Base-by-base conservation (phyloP, 2,329 filamentous ascomycete genomes). In the Epicoccum sorghinum region DNA sequence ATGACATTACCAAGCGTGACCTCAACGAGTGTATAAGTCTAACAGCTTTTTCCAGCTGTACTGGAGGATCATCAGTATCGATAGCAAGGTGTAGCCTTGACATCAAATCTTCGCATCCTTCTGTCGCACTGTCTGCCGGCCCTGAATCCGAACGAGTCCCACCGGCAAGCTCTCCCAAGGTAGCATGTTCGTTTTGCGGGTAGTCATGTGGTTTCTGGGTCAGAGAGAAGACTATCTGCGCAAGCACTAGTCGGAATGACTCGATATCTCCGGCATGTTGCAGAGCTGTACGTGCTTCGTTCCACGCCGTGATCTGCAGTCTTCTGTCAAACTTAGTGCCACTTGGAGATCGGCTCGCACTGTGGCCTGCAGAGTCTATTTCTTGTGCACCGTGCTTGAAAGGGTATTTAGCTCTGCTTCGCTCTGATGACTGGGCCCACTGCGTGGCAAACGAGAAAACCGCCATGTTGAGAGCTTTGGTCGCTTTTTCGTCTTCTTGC, bases 381-480 rank as follows among this genome's bases (percentile, higher is more conserved):
- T 12, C 57, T 8, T 38, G 42, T 2, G 54, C 52, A 14, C 51
- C 54, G 22, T 57, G 60, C 27, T 63, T 54, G 58, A 67, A 71
- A 4, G 71, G 68, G 52, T 73, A 73, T 29, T 62, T 68, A 6
- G 62, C 58, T 39, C 56, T 65, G 48, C 64, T 66, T 52, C 64
- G 60, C 39, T 64, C 51, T 24, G 66, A 66, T 4, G 66, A 66
- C 25, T 71, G 70, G 2, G 69, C 67, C 79, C 82, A 83, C 57
- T 83, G 81, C 0, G 80, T 78, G 4, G 81, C 79, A 64, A 83
- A 83, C 0, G 82, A 78, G 72, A 82, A 79, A 42, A 83, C 81
- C 3, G 77, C 75, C 3, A 79, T 65, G 45, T 83, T 77, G 8
- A 84, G 64, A 2, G 81, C 81, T 46, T 73, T 77, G 0, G 75